Evolutionary conservation across 441 rosid genomes (phyloP).

Genomic region (Corymbia calophylla): DNA sequence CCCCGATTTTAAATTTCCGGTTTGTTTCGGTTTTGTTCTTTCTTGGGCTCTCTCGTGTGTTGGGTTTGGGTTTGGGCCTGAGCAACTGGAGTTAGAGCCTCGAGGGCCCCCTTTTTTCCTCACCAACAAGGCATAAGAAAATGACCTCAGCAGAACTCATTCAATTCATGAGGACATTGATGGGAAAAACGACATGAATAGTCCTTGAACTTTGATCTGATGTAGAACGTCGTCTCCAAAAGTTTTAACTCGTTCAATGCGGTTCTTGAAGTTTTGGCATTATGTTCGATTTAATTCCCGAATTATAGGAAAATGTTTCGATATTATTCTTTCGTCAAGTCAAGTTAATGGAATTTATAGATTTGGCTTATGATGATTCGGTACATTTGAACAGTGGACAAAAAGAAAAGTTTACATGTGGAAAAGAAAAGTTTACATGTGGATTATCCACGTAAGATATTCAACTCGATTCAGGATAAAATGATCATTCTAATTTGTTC

Average conservation of each 20-base stretch:
- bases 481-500: neutral
- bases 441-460: fast-evolving
- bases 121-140: neutral
- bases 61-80: neutral
- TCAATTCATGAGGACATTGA: neutral
- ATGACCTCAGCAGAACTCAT: neutral
- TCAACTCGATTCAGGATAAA: neutral
- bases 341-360: neutral
- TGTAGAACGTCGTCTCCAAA: fast-evolving
- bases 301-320: fast-evolving
- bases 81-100: neutral
- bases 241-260: neutral
- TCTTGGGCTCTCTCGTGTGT: neutral
- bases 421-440: neutral
- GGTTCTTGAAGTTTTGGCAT: fast-evolving
- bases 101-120: neutral
- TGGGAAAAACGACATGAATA: fast-evolving
- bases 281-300: fast-evolving
- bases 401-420: neutral
- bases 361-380: fast-evolving
- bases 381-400: fast-evolving
- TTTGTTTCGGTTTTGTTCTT: neutral
- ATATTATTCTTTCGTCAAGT: neutral
- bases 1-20: neutral
- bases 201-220: neutral